These are phyloP conservation scores for Aethionema arabicum DNA, from an alignment of 345 rosid genomes.

Conservation along the genomic window DNA sequence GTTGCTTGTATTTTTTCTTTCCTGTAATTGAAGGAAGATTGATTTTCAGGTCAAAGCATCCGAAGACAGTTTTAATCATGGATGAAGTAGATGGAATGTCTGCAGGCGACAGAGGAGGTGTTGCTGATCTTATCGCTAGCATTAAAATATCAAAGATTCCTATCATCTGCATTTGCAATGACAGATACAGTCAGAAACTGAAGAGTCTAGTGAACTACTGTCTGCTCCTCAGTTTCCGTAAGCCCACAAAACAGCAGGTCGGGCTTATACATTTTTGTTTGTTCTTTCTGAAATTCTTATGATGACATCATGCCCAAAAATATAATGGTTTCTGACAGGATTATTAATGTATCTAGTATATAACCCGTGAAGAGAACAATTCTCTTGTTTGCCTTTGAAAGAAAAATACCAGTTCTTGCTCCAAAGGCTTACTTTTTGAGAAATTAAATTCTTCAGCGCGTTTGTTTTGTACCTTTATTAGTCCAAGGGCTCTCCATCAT, in stretches of 20 bases:
- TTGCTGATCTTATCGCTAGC: constrained; percentile 97
- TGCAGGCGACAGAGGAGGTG: constrained; percentile 98
- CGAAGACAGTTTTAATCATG: constrained; percentile 87
- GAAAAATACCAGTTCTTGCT: too few relatives aligned
- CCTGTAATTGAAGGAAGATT: constrained; percentile 25
- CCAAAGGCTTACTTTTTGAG: constrained; percentile 15
- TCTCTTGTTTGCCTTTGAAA: too few relatives aligned
- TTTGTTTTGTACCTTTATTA: constrained; percentile 16
- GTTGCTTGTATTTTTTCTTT: constrained; percentile 24
- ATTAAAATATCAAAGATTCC: constrained; percentile 93
- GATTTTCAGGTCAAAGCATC: constrained; percentile 63
- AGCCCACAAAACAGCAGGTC: constrained; percentile 97
- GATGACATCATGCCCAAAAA: constrained; percentile 16
- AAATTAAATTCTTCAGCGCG: not conserved
- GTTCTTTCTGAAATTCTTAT: constrained; percentile 6
- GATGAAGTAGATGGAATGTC: constrained; percentile 99
- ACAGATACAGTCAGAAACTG: constrained; percentile 94
- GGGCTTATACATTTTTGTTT: constrained; percentile 23
- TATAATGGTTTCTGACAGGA: not conserved
- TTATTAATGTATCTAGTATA: too few relatives aligned
- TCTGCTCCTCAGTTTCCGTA: constrained; percentile 72
- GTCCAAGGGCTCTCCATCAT: not conserved
- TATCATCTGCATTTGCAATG: constrained; percentile 95
- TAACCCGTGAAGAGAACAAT: too few relatives aligned
- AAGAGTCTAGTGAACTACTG: constrained; percentile 93